Conservation (phyloP, 345 rosid genomes). For the Turritis glabra region DNA sequence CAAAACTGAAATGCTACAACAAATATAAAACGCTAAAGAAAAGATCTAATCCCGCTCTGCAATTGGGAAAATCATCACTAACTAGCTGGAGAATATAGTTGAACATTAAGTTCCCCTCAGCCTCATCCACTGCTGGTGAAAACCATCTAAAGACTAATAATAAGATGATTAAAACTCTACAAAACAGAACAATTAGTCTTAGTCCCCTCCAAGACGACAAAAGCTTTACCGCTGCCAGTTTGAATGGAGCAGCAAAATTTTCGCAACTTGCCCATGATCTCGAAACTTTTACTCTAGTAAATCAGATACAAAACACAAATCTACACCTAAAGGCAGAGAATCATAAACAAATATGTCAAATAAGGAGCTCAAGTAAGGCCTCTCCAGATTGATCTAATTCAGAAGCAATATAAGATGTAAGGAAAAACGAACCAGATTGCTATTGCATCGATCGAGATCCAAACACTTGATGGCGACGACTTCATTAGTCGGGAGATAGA, state of each 20-base stretch:
- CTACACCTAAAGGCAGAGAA: not conserved
- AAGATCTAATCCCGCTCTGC: not conserved
- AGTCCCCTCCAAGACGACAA: not conserved
- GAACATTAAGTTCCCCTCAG: not conserved
- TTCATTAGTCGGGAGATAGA: conserved; percentile 79
- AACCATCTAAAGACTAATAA: not conserved
- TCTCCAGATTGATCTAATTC: conserved; percentile 4
- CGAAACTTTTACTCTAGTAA: not conserved
- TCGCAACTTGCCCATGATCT: not conserved
- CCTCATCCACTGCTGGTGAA: not conserved
- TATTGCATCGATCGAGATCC: conserved; percentile 99
- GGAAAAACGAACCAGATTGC: conserved; percentile 64
- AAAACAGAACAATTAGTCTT: not conserved
- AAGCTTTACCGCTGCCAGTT: not conserved
- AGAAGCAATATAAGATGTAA: not conserved
- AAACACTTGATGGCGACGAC: conserved; percentile 90
- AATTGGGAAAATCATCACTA: not conserved
- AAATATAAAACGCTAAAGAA: not conserved
- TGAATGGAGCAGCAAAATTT: not conserved
- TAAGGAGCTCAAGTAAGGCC: not conserved
- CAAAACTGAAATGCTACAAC: conserved; percentile 1
- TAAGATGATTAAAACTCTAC: not conserved
- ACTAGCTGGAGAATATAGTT: not conserved
- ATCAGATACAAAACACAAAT: not conserved
- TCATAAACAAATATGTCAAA: not conserved